Evolutionary conservation across 306 rosid genomes (phyloP), one percentile per base, ranked within the genome.

Genomic region (Cucumis melo): DNA sequence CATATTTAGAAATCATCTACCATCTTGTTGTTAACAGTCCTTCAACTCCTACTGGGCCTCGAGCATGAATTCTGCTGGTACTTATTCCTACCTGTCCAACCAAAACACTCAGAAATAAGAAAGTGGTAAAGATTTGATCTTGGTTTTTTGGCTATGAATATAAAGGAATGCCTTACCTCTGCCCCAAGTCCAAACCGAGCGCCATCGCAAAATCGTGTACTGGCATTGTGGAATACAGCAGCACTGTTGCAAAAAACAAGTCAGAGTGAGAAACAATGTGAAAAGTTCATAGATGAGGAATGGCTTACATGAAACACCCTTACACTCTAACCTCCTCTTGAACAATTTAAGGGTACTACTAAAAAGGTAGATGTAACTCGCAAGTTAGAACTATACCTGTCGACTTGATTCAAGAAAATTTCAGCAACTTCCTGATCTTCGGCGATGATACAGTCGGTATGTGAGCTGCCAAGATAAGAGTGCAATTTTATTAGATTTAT

Each of bases 31-130:
- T 91, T 81, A 91, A 78, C 79, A 93, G 77, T 48, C 98, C 98
- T 78, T 93, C 98, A n/a, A 94, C 94, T 80, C 97, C 98, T n/a
- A 94, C 96, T 1, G 98, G 97, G 71, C 97, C 98, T 80, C 98
- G 82, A 73, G 93, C 91, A 82, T 94, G 98, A 82, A 87, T 91
- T 65, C 91, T 81, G 66, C 93, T 81, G 19, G 92, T 88, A 65
- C 91, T 87, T 79, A 87, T 89, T 74, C 96, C 98, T 71, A 88
- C 98, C 97, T 93, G 83, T 76, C 80, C 44, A 36, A 0, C 73
- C 44, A 11, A 14, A 12, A 8, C 20, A 77, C 2, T 10, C 24
- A 76, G 11, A 56, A 65, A 53, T 77, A 36, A 74, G 75, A 14
- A 44, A 44, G 13, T 3, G 3, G 20, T 16, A 0, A 13, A 39